Evolutionary conservation across 768 basidiomycete species (phyloP), one percentile per base, ranked within the genome.

Genomic region (Boletales sp.): DNA sequence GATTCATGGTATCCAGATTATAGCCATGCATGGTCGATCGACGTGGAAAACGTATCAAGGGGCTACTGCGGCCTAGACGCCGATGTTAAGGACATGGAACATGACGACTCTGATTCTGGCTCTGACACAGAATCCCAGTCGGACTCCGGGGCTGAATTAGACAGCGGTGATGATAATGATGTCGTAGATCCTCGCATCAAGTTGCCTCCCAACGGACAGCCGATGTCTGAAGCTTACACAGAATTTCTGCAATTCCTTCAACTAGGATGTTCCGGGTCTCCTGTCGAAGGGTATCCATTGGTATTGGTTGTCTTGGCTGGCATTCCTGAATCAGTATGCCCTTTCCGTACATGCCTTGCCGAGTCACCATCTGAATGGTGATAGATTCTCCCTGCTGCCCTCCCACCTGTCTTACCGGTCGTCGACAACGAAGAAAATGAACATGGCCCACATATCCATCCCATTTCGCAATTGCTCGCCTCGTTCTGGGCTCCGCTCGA

Each of bases 401-500:
- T 65, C 13, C 60, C 63, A 14, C 32, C 49, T n/a, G 0, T 34
- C 25, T 45, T 49, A 9, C 38, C 33, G 19, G 41, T 34, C 14
- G 39, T 17, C 21, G 47, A 41, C 6, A 11, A 49, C 28, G 46
- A 47, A n/a, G 12, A 2, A 8, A 41, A 28, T 5, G 19, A 39
- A 33, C 44, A n/a, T 15, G 32, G 11, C 4, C 15, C 17, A 13
- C 11, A 9, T 14, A 34, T 42, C 28, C 63, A 18, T 65, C 72
- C 64, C 44, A 62, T 86, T 3, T 56, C 71, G 3, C 73, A 76
- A 28, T 70, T 95, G 38, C 88, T 92, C 62, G 68, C 74, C 1
- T 81, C 90, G 0, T 83, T 97, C 59, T 96, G 94, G 92, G 79
- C 83, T 14, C 92, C 90, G 0, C 66, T 90, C 1, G 83, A 88